A percentile compares a stretch with the other conserved stretches of the same genome.
Conservation (phyloP, 257 asterid species). For the Capsicum pubescens region DNA sequence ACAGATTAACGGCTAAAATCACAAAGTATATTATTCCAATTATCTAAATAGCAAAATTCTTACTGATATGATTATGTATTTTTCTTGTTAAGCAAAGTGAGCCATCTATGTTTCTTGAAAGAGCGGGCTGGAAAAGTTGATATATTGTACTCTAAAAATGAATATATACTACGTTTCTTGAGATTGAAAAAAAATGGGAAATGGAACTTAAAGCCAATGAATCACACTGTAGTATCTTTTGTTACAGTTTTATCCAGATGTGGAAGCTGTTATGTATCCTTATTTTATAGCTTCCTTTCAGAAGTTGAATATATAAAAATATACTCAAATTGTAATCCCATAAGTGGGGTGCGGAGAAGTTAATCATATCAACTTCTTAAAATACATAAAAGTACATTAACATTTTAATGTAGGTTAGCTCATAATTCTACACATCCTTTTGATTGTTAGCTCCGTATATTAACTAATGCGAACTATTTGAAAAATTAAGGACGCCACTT, state of each 20-base stretch:
- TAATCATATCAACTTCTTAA: neutral
- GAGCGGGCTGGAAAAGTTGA: neutral
- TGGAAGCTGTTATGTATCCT: neutral
- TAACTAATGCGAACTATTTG: neutral
- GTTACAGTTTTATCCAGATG: neutral
- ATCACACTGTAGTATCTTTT: neutral
- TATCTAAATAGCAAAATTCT: neutral
- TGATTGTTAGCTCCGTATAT: neutral
- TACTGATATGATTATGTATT: neutral
- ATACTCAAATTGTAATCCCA: too few species aligned
- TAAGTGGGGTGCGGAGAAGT: neutral
- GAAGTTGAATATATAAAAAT: neutral
- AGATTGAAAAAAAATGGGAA: neutral
- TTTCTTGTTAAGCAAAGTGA: neutral
- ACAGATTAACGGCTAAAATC: neutral
- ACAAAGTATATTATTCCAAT: neutral
- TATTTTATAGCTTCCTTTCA: neutral
- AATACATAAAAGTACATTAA: constrained; percentile 2
- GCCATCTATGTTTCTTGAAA: neutral
- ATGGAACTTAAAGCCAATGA: neutral
- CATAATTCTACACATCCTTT: neutral
- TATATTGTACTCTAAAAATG: neutral
- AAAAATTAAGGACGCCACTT: neutral
- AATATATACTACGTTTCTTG: neutral
- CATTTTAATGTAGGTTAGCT: neutral